Evolutionary conservation across 768 basidiomycete species (phyloP).

Genomic region (Lentinula lateritia): DNA sequence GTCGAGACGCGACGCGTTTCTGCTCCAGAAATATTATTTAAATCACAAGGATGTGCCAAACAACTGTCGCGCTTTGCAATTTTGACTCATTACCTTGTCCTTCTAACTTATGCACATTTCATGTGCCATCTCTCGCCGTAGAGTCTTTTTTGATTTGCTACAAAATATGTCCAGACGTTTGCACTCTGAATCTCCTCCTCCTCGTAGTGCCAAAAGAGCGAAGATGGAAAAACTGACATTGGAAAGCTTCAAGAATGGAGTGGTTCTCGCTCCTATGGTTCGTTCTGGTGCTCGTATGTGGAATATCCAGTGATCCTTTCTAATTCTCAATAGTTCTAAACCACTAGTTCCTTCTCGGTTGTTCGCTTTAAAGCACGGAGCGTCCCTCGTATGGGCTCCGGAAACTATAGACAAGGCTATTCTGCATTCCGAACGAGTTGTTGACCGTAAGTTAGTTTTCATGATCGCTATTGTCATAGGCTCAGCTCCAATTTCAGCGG

Average conservation of each 20-base stretch:
- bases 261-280: constrained; percentile 99
- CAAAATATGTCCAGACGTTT: constrained; percentile 47
- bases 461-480: neutral
- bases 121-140: neutral
- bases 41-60: neutral
- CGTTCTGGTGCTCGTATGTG: constrained; percentile 81
- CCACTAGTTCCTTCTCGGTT: constrained; percentile 75
- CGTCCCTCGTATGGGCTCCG: constrained; percentile 92
- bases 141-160: neutral
- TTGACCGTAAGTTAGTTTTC: constrained; percentile 65
- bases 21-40: neutral
- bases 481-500: constrained; percentile 36
- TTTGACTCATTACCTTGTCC: neutral
- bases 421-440: constrained; percentile 72
- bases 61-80: neutral
- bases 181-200: constrained; percentile 41
- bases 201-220: constrained; percentile 47
- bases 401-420: constrained; percentile 97
- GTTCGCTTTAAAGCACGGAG: constrained; percentile 87
- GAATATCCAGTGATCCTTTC: neutral
- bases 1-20: neutral
- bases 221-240: constrained; percentile 55
- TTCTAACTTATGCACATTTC: neutral
- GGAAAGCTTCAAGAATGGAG: constrained; percentile 80
- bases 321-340: constrained; percentile 12